Evolutionary conservation across 371 early-diverging fungal species (phyloP).

Genomic region (Mucor indicus): DNA sequence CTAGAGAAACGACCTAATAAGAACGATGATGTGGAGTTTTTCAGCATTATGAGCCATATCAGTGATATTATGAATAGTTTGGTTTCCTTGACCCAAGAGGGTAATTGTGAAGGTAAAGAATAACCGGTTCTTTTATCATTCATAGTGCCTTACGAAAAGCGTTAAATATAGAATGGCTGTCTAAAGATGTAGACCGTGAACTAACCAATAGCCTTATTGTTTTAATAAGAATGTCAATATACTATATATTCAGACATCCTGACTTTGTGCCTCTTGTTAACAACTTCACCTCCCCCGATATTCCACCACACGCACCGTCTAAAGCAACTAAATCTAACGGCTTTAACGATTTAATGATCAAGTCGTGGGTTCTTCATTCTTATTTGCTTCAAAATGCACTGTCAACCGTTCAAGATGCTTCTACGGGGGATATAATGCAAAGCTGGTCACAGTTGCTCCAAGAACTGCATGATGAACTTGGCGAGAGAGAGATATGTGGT

Average conservation of each 20-base stretch:
- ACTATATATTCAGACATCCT: conserved; percentile 43
- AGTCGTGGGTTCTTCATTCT: conserved; percentile 34
- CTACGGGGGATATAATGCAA: not conserved
- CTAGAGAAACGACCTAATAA: conserved; percentile 4
- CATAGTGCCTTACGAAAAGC: too few relatives aligned
- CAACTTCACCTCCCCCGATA: conserved; percentile 30
- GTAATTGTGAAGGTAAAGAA: conserved; percentile 3
- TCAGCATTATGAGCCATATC: conserved; percentile 16
- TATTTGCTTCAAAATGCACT: conserved; percentile 8
- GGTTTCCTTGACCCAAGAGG: conserved; percentile 1
- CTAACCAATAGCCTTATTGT: not conserved
- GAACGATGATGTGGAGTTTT: conserved; percentile 29
- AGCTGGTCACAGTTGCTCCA: conserved; percentile 43
- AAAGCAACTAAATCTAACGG: conserved; percentile 20
- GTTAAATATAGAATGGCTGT: conserved; percentile 18
- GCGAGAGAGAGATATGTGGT: conserved; percentile 63
- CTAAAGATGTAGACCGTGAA: not conserved
- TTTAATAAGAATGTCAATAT: conserved; percentile 22
- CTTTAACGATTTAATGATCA: conserved; percentile 29
- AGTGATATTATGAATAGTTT: conserved; percentile 5
- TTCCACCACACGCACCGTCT: conserved; percentile 34
- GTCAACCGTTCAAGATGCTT: not conserved
- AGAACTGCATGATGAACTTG: conserved; percentile 61
- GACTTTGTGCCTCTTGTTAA: conserved; percentile 48
- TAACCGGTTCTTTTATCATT: too few relatives aligned